Evolutionary conservation across 257 asterid genomes (phyloP).

Genomic region (Solanum chaucha): DNA sequence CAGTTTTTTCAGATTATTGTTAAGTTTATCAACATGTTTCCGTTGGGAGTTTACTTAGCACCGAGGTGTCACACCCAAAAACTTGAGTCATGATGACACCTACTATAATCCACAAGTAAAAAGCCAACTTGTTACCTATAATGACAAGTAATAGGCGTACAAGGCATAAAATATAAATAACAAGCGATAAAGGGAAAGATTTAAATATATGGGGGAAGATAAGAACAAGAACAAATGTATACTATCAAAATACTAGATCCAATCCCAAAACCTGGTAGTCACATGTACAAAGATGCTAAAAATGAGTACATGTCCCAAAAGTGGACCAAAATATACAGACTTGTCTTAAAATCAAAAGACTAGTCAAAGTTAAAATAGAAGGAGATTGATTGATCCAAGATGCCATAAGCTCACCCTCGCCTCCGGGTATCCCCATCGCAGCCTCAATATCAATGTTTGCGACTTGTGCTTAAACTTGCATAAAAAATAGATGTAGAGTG

Average conservation of each 20-base stretch:
- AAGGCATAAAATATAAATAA: not conserved
- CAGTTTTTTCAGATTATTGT: not conserved
- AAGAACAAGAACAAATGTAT: not conserved
- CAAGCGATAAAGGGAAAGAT: not conserved
- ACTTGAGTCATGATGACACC: not conserved
- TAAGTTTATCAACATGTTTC: not conserved
- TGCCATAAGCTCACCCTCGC: too few species aligned
- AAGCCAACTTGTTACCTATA: not conserved
- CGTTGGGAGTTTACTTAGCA: too few species aligned
- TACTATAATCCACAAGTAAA: not conserved
- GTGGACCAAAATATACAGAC: too few species aligned
- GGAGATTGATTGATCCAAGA: too few species aligned
- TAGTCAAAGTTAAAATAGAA: too few species aligned
- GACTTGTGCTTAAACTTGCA: not conserved
- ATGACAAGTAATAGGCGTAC: not conserved
- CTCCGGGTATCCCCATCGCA: too few species aligned
- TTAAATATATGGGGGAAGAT: not conserved
- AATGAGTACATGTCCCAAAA: not conserved
- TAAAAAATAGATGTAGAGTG: too few species aligned
- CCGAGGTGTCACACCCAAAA: too few species aligned
- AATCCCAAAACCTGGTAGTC: not conserved
- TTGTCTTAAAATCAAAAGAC: too few species aligned
- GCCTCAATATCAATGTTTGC: not conserved
- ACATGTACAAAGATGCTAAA: not conserved
- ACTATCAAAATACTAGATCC: not conserved